A percentile compares a stretch with the other conserved stretches of the same genome.
Evolutionary conservation across 371 early-diverging fungal genomes (phyloP).

Genomic region (Choanephora cucurbitarum): DNA sequence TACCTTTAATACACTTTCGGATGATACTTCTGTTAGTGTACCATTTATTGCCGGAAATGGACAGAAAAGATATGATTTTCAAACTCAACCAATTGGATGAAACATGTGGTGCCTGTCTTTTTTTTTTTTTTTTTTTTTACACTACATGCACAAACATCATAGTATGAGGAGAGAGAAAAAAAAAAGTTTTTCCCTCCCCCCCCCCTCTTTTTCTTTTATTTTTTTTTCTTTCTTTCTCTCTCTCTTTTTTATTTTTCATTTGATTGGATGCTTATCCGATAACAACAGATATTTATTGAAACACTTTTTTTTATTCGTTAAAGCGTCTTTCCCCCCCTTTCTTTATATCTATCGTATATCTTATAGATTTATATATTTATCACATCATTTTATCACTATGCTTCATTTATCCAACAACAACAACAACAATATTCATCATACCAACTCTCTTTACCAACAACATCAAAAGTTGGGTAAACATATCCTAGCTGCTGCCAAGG

Average conservation of each 20-base stretch:
- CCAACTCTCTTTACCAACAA: slow-evolving; percentile 1
- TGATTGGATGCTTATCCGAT: not conserved
- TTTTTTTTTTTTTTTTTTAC: not conserved
- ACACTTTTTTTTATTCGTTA: not conserved
- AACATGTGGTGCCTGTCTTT: slow-evolving; percentile 21
- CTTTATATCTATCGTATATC: not conserved
- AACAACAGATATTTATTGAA: not conserved
- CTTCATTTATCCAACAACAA: slow-evolving; percentile 19
- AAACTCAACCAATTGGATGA: not conserved
- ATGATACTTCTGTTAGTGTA: too few relatives aligned
- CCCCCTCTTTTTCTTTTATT: not conserved
- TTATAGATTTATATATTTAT: slow-evolving; percentile 1
- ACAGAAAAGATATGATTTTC: too few relatives aligned
- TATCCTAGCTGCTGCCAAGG: slow-evolving; percentile 27
- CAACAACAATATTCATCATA: slow-evolving; percentile 15
- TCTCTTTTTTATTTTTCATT: not conserved
- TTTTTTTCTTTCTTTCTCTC: slow-evolving; percentile 5
- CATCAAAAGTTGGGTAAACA: slow-evolving; percentile 17
- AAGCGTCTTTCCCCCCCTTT: not conserved
- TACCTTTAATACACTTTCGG: too few relatives aligned
- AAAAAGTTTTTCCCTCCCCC: not conserved
- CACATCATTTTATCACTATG: slow-evolving; percentile 8
- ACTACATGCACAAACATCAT: not conserved
- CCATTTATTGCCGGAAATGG: too few relatives aligned
- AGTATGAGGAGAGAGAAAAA: not conserved